A percentile compares a stretch with the other conserved stretches of the same genome.
These are phyloP conservation scores for Solanum chacoense DNA, from an alignment of 305 asterid species.

Conservation along the genomic window DNA sequence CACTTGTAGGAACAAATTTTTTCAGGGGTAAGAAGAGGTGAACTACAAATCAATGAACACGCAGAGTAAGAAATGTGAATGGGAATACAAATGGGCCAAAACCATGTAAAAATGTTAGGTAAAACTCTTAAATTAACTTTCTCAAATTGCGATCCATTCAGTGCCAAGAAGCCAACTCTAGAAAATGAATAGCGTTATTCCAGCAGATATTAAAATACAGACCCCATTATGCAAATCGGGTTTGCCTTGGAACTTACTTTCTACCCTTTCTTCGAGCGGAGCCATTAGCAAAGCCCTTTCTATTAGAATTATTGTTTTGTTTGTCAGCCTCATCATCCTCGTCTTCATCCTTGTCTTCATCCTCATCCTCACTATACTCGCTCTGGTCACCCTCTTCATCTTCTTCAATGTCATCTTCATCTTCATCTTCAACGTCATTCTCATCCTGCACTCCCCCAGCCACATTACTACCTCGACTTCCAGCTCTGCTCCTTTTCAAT, in stretches of 20 bases:
- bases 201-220: background rate
- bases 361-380: conserved; percentile 83
- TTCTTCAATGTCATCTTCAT: conserved; percentile 40
- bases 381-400: conserved; percentile 59
- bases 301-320: background rate
- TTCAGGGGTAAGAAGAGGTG: background rate
- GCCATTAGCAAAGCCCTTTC: conserved; percentile 22
- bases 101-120: background rate
- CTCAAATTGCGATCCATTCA: background rate
- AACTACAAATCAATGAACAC: background rate
- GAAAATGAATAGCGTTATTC: background rate
- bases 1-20: background rate
- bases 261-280: conserved; percentile 29
- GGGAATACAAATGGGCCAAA: background rate
- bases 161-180: background rate
- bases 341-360: conserved; percentile 7
- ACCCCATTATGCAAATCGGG: background rate
- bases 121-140: background rate
- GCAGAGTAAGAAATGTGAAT: background rate
- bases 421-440: conserved; percentile 44
- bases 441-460: conserved; percentile 25
- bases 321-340: background rate
- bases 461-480: conserved; percentile 42
- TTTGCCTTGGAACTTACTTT: conserved; percentile 24
- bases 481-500: conserved; percentile 54